Percentiles rank a stretch among this genome's conserved stretches.
Evolutionary conservation across 345 rosid genomes (phyloP).

Genomic region (Camelina hispida): DNA sequence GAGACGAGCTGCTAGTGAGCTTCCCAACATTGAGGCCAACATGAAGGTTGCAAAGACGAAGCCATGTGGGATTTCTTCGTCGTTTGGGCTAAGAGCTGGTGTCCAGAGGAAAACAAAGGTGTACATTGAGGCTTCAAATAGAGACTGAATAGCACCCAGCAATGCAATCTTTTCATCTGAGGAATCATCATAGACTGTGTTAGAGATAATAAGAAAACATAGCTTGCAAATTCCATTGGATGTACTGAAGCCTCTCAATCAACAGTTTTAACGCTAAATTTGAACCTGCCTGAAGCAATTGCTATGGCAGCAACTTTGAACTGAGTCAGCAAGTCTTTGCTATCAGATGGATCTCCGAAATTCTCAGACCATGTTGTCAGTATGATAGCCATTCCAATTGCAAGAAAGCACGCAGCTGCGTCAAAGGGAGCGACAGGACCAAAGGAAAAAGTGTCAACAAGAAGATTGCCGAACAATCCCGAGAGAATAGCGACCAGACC

Average conservation of each 20-base stretch:
- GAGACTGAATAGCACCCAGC: conserved; percentile 95
- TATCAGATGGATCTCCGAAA: conserved; percentile 91
- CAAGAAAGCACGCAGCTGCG: conserved; percentile 93
- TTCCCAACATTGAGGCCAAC: conserved; percentile 98
- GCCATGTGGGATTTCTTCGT: conserved; percentile 94
- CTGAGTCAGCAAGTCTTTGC: conserved; percentile 84
- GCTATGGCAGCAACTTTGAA: conserved; percentile 92
- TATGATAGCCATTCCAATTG: conserved; percentile 88
- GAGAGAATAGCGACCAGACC: conserved; percentile 90
- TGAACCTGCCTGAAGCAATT: conserved; percentile 85
- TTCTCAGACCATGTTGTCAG: conserved; percentile 87
- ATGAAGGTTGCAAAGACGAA: conserved; percentile 96
- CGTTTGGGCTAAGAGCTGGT: conserved; percentile 89
- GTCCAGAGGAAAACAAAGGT: conserved; percentile 99
- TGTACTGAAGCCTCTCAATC: neutral
- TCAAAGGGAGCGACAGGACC: conserved; percentile 99
- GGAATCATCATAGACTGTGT: conserved; percentile 3
- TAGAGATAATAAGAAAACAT: conserved; percentile 19
- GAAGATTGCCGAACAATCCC: conserved; percentile 84
- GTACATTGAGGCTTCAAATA: conserved; percentile 98
- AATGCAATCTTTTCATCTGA: conserved; percentile 95
- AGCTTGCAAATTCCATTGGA: conserved; percentile 15
- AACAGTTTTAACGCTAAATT: conserved; percentile 14
- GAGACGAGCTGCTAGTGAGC: conserved; percentile 91
- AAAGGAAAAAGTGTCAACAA: conserved; percentile 76